Conservation (phyloP, 225 moss, liverwort and hornwort species). For the Physcomitrellopsis africana region DNA sequence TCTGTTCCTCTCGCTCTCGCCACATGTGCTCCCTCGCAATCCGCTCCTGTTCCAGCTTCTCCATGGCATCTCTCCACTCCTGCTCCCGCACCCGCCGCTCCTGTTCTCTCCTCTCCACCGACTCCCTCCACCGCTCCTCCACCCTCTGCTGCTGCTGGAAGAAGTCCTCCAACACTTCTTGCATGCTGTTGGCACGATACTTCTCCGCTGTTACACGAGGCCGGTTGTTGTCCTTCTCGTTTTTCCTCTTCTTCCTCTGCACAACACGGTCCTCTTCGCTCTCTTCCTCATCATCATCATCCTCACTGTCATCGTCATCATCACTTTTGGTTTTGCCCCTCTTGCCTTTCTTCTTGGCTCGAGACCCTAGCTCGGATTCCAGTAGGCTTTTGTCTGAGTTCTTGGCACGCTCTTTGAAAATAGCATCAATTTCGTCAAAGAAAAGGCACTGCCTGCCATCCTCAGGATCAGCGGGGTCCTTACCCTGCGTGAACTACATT, state of each 20-base stretch:
- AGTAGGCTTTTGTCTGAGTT: conserved; percentile 84
- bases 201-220: conserved; percentile 96
- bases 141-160: conserved; percentile 97
- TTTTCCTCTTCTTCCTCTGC: conserved; percentile 87
- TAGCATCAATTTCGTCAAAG: conserved; percentile 92
- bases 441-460: conserved; percentile 96
- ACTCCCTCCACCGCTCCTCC: conserved; percentile 94
- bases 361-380: conserved; percentile 87
- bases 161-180: conserved; percentile 96
- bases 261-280: conserved; percentile 93
- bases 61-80: conserved; percentile 98
- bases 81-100: conserved; percentile 88
- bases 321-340: conserved; percentile 87
- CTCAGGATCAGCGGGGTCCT: conserved; percentile 90
- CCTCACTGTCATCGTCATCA: conserved; percentile 85
- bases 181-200: conserved; percentile 98
- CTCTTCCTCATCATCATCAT: conserved; percentile 93
- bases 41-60: conserved; percentile 95
- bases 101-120: conserved; percentile 89
- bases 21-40: conserved; percentile 73
- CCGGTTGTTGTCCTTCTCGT: conserved; percentile 94
- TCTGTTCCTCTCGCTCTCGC: conserved; percentile 92
- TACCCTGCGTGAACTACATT: conserved; percentile 72
- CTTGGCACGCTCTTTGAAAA: conserved; percentile 98
- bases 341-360: conserved; percentile 95